Percentiles rank a stretch among this genome's conserved stretches.
Conservation (phyloP, 441 rosid species). For the Lagerstroemia fauriei region DNA sequence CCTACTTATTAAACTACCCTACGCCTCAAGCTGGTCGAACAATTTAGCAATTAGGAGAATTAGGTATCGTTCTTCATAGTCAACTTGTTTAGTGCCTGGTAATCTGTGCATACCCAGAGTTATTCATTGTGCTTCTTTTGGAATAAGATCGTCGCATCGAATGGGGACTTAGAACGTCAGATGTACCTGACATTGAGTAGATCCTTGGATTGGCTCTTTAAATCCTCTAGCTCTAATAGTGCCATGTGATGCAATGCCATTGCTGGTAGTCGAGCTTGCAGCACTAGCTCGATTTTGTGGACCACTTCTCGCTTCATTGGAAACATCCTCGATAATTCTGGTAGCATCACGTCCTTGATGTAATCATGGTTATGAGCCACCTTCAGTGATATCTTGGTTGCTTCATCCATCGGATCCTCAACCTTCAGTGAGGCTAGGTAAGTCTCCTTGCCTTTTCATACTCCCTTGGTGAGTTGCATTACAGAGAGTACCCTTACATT, state of each 20-base stretch:
- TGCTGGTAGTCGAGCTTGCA: neutral
- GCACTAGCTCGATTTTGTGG: constrained; percentile 5
- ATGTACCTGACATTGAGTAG: neutral
- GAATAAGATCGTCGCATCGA: neutral
- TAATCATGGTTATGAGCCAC: neutral
- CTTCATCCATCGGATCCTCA: neutral
- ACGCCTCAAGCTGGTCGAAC: too few species aligned
- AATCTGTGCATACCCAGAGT: neutral
- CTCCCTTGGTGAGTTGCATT: neutral
- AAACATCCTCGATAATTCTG: neutral
- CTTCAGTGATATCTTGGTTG: neutral
- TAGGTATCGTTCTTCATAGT: too few species aligned
- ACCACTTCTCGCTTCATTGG: neutral
- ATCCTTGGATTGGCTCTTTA: neutral
- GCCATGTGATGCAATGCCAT: neutral
- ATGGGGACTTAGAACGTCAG: neutral
- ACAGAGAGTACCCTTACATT: neutral
- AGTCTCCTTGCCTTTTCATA: neutral
- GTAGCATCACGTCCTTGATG: neutral
- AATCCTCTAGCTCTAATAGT: neutral
- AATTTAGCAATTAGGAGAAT: too few species aligned
- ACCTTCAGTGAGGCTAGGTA: neutral
- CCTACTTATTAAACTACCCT: too few species aligned
- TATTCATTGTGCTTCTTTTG: neutral
- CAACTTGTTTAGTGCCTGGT: neutral